Conservation (phyloP, 2,329 filamentous ascomycete genomes). For the Fusarium albidum region DNA sequence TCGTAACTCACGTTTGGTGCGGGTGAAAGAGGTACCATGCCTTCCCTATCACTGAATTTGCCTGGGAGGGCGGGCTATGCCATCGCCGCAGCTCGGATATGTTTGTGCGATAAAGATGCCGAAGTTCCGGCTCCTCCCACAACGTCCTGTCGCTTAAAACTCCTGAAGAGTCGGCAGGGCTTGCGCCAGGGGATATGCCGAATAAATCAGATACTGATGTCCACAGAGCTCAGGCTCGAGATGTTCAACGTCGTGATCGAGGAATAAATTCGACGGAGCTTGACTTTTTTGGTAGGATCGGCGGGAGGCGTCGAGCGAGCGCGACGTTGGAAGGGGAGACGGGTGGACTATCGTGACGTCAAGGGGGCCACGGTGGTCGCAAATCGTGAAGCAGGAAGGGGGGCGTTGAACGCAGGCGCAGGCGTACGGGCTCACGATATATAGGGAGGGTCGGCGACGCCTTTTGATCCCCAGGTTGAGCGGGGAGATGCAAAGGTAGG, state of each 20-base stretch:
- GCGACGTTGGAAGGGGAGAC: slow-evolving; percentile 23
- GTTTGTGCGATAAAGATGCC: slow-evolving; percentile 28
- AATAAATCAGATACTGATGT: slow-evolving; percentile 5
- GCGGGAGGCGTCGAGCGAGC: slow-evolving; percentile 34
- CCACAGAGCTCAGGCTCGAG: slow-evolving; percentile 4
- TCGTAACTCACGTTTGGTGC: slow-evolving; percentile 35
- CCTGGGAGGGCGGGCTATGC: slow-evolving; percentile 36
- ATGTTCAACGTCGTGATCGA: slow-evolving; percentile 15
- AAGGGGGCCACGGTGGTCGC: slow-evolving; percentile 31
- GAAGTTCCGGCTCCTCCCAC: slow-evolving; percentile 32
- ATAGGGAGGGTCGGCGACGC: slow-evolving; percentile 13
- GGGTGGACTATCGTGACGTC: slow-evolving; percentile 37
- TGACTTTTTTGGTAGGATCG: slow-evolving; percentile 28
- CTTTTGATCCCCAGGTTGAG: slow-evolving; percentile 15
- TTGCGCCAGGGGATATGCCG: no score
- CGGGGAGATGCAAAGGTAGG: slow-evolving; percentile 17
- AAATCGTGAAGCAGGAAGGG: slow-evolving; percentile 7
- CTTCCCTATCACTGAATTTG: slow-evolving; percentile 33
- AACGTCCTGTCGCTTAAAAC: slow-evolving; percentile 11
- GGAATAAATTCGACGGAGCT: slow-evolving; percentile 24
- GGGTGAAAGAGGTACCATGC: slow-evolving; percentile 39
- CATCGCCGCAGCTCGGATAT: slow-evolving; percentile 34
- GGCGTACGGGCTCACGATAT: slow-evolving; percentile 18
- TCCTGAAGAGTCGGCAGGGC: no score
- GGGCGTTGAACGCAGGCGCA: slow-evolving; percentile 23